A percentile compares a stretch with the other conserved stretches of the same genome.
Conservation (phyloP, 2,329 filamentous ascomycete species). For the Sphaerulina populicola region DNA sequence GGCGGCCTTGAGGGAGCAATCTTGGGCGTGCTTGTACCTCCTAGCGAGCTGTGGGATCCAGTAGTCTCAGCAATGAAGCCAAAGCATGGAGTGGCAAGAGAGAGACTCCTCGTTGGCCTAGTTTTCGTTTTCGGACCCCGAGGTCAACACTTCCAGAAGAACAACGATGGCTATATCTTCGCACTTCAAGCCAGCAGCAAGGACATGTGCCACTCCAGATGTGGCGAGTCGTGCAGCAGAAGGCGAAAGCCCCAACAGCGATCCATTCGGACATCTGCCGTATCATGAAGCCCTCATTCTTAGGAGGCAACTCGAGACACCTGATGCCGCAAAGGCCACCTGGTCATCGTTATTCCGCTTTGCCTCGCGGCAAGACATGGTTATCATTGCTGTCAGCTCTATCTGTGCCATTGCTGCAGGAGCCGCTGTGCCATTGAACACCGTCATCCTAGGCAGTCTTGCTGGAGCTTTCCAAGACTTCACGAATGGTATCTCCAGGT, state of each 20-base stretch:
- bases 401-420: slow-evolving; percentile 23
- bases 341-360: slow-evolving; percentile 11
- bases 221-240: not conserved
- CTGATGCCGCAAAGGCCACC: not conserved
- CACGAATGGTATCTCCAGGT: slow-evolving; percentile 35
- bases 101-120: too few relatives aligned
- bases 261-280: slow-evolving; percentile 6
- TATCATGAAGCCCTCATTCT: slow-evolving; percentile 8
- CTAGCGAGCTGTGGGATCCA: too few relatives aligned
- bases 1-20: too few relatives aligned
- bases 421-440: slow-evolving; percentile 26
- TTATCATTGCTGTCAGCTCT: slow-evolving; percentile 33
- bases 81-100: too few relatives aligned
- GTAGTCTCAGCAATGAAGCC: too few relatives aligned
- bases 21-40: too few relatives aligned
- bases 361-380: slow-evolving; percentile 21
- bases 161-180: not conserved
- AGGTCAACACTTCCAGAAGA: too few relatives aligned
- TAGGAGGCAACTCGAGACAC: slow-evolving; percentile 3
- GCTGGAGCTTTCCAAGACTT: slow-evolving; percentile 11
- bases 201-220: not conserved
- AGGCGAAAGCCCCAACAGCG: not conserved
- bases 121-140: too few relatives aligned
- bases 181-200: not conserved
- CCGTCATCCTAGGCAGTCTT: slow-evolving; percentile 55